Conservation (phyloP, 192 early-diverging fungal genomes). For the Phlyctochytrium bullatum region DNA sequence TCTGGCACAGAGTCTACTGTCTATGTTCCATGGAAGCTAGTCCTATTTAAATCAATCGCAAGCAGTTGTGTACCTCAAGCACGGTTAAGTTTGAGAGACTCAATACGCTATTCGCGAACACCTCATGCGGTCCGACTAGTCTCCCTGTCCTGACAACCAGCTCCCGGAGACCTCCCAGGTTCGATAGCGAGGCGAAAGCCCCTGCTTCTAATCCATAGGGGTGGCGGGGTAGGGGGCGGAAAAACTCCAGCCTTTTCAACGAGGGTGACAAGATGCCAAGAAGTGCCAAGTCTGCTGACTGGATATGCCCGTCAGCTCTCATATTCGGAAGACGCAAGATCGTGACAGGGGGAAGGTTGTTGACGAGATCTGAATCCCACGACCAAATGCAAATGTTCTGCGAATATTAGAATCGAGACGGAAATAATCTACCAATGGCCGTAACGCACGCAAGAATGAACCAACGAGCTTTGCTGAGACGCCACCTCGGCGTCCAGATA, state of each 20-base stretch:
- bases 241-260: conserved; percentile 28
- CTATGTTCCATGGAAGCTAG: conserved; percentile 22
- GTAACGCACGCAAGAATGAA: conserved; percentile 12
- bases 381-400: conserved; percentile 30
- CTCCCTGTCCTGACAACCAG: conserved; percentile 30
- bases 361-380: conserved; percentile 32
- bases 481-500: conserved; percentile 12
- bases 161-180: conserved; percentile 13
- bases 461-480: conserved; percentile 15
- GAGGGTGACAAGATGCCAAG: background rate
- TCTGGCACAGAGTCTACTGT: conserved; percentile 8
- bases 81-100: conserved; percentile 8
- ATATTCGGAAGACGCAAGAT: conserved; percentile 32
- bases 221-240: conserved; percentile 31
- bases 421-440: conserved; percentile 6
- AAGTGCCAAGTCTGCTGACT: conserved; percentile 18
- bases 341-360: conserved; percentile 6
- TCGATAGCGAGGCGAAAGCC: conserved; percentile 18
- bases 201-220: conserved; percentile 34
- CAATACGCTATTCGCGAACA: conserved; percentile 3
- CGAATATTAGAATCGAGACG: background rate
- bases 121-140: conserved; percentile 23
- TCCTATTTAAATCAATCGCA: background rate
- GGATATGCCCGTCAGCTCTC: conserved; percentile 24
- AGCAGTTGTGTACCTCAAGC: conserved; percentile 6